phyloP scores from a whole-genome alignment of 2,329 filamentous ascomycete species.

The Coniochaeta prunicola region DNA sequence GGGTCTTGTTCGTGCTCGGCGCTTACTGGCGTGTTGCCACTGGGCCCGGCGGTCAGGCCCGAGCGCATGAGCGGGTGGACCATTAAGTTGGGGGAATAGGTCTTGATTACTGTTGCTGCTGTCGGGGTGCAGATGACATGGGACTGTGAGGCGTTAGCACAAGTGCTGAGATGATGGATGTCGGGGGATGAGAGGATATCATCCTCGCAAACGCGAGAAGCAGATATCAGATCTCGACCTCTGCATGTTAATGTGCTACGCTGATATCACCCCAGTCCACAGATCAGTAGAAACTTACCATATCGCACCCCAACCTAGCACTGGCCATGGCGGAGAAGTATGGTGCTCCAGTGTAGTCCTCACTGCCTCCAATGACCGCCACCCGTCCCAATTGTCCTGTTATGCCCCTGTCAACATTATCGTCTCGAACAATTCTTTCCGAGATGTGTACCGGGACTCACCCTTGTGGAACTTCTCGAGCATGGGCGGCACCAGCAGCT shows the following conservation, averaged over 20 bases:
- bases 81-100: slow-evolving; percentile 97
- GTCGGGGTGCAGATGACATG: slow-evolving; percentile 94
- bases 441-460: slow-evolving; percentile 25
- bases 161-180: neutral
- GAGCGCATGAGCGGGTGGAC: slow-evolving; percentile 87
- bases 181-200: neutral
- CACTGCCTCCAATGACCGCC: slow-evolving; percentile 88
- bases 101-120: slow-evolving; percentile 86
- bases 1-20: slow-evolving; percentile 46
- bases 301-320: slow-evolving; percentile 80
- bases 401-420: neutral
- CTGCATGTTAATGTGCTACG: neutral
- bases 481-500: slow-evolving; percentile 90
- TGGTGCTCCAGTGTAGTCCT: slow-evolving; percentile 94
- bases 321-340: slow-evolving; percentile 98
- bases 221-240: no score
- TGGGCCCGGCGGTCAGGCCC: slow-evolving; percentile 22
- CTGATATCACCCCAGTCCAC: neutral
- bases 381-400: slow-evolving; percentile 85
- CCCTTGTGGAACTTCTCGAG: slow-evolving; percentile 95
- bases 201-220: no score
- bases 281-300: slow-evolving; percentile 49
- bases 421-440: neutral
- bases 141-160: slow-evolving; percentile 41
- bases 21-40: slow-evolving; percentile 31